A percentile compares a stretch with the other conserved stretches of the same genome.
Conservation (phyloP, 805 yeast genomes). For the Cyberlindnera xylosilytica region DNA sequence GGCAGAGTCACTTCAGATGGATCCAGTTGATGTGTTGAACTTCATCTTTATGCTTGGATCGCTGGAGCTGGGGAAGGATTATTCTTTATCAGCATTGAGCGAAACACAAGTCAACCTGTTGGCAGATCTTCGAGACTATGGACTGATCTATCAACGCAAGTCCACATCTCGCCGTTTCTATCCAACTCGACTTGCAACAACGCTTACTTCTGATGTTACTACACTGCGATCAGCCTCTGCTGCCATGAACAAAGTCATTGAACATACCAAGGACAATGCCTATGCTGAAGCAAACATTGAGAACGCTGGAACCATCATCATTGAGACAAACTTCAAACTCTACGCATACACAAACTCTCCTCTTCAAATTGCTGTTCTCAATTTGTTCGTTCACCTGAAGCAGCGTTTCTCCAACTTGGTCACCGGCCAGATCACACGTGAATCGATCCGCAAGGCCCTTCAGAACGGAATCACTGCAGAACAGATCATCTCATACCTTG, state of each 20-base stretch:
- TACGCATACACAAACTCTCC: conserved; percentile 95
- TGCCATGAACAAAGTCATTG: conserved; percentile 68
- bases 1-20: conserved; percentile 84
- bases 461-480: conserved; percentile 91
- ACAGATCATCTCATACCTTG: conserved; percentile 85
- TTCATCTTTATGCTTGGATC: conserved; percentile 93
- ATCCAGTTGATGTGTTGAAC: conserved; percentile 92
- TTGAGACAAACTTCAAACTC: conserved; percentile 91
- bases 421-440: conserved; percentile 89
- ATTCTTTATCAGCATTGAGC: conserved; percentile 65
- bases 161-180: conserved; percentile 65
- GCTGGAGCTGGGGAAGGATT: conserved; percentile 84
- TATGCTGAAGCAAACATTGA: conserved; percentile 19
- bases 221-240: conserved; percentile 70
- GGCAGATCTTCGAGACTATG: conserved; percentile 87
- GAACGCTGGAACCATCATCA: conserved; percentile 67
- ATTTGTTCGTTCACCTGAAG: conserved; percentile 80
- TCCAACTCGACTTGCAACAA: conserved; percentile 88
- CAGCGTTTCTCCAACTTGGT: conserved; percentile 90
- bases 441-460: conserved; percentile 81
- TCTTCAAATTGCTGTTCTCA: conserved; percentile 87
- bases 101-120: conserved; percentile 84
- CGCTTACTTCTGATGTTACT: conserved; percentile 80
- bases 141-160: conserved; percentile 72
- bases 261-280: conserved; percentile 28